Evolutionary conservation across 257 asterid species (phyloP).

Genomic region (Solanum medicagineum): DNA sequence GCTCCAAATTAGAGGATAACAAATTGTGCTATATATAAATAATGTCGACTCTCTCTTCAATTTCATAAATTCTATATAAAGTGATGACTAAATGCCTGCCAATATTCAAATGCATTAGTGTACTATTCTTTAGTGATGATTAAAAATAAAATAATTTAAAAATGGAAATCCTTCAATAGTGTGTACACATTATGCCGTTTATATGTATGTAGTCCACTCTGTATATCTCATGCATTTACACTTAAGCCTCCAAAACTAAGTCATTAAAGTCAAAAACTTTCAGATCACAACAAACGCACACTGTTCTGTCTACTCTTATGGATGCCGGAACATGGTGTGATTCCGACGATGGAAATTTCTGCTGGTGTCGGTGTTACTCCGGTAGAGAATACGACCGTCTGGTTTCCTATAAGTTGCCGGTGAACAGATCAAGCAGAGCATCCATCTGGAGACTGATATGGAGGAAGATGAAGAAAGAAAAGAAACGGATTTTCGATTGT

Average conservation of each 20-base stretch:
- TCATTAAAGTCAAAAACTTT: background rate
- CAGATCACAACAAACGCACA: background rate
- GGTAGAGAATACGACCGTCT: background rate
- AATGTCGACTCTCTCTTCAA: background rate
- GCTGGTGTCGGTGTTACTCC: background rate
- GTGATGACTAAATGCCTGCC: background rate
- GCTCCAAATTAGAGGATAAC: accelerated
- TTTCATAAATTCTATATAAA: background rate
- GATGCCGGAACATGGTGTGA: background rate
- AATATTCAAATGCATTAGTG: background rate
- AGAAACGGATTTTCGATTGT: conserved; percentile 30
- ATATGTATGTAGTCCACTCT: background rate
- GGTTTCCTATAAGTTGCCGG: background rate
- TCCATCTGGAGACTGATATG: conserved; percentile 47
- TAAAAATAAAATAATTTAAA: no score
- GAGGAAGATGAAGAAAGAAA: conserved; percentile 65
- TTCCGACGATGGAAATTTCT: background rate
- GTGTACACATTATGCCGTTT: background rate
- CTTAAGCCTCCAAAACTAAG: background rate
- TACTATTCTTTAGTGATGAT: no score
- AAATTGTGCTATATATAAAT: background rate
- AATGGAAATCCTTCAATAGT: background rate
- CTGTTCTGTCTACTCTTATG: background rate
- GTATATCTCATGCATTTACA: background rate
- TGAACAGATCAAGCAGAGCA: conserved; percentile 20